These are phyloP conservation scores for Aspergillus transmontanensis DNA, from an alignment of 2,329 filamentous ascomycete genomes.

Conservation along the genomic window DNA sequence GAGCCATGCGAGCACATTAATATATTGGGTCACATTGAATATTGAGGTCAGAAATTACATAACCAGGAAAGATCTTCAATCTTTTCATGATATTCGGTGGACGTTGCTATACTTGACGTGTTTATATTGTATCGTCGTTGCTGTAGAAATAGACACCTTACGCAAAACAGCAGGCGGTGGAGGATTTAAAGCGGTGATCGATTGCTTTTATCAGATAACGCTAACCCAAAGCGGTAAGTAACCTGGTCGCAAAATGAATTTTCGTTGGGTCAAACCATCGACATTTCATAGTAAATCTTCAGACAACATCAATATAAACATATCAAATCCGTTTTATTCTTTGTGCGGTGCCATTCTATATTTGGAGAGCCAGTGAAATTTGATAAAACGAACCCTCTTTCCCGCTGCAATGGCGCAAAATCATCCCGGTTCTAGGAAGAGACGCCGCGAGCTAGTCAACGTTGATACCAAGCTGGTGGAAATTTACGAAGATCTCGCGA, in stretches of 20 bases:
- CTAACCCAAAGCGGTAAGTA: not conserved
- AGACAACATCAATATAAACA: not conserved
- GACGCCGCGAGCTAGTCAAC: constrained; percentile 44
- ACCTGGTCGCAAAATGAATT: not conserved
- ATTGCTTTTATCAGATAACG: not conserved
- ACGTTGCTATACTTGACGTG: not conserved
- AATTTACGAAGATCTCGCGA: constrained; percentile 53
- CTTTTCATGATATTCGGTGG: not conserved
- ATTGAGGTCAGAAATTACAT: not conserved
- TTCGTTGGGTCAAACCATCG: not conserved
- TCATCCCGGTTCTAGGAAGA: constrained; percentile 35
- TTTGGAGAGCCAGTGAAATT: not conserved
- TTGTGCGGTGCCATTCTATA: not conserved
- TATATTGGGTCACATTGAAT: not conserved
- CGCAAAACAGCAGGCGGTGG: not conserved
- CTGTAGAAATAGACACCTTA: not conserved
- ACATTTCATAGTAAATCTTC: constrained; percentile 1
- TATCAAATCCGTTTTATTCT: not conserved
- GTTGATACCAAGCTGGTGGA: constrained; percentile 50
- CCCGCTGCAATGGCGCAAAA: constrained; percentile 32
- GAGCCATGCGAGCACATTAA: not conserved
- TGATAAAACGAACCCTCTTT: not conserved
- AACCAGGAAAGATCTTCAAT: not conserved
- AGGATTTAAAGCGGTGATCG: not conserved
- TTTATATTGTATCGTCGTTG: not conserved